phyloP scores from a whole-genome alignment of 371 early-diverging fungal genomes.

The Encephalitozoon romaleae region DNA sequence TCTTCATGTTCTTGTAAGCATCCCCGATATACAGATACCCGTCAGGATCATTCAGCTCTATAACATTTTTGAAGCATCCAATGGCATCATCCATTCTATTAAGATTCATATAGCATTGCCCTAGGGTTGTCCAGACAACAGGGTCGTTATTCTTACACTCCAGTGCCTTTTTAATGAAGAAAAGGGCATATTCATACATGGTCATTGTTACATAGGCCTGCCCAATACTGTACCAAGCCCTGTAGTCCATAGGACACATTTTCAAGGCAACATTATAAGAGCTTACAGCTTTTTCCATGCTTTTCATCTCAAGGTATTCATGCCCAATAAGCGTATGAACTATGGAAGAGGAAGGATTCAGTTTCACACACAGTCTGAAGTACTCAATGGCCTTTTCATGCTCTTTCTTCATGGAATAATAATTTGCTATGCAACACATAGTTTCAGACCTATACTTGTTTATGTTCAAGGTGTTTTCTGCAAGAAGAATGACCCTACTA shows the following conservation, averaged over 20 bases:
- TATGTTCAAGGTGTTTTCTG: slow-evolving; percentile 66
- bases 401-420: slow-evolving; percentile 69
- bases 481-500: slow-evolving; percentile 68
- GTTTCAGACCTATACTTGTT: slow-evolving; percentile 78
- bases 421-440: slow-evolving; percentile 71
- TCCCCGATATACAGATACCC: slow-evolving; percentile 39
- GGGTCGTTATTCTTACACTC: slow-evolving; percentile 62
- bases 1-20: slow-evolving; percentile 37
- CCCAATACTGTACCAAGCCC: slow-evolving; percentile 82
- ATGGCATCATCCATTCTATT: slow-evolving; percentile 37
- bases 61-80: slow-evolving; percentile 41
- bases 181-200: slow-evolving; percentile 70
- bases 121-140: slow-evolving; percentile 45
- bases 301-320: slow-evolving; percentile 79
- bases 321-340: slow-evolving; percentile 87
- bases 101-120: slow-evolving; percentile 36
- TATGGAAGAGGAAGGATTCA: slow-evolving; percentile 68
- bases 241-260: slow-evolving; percentile 70
- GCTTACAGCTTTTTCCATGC: slow-evolving; percentile 73
- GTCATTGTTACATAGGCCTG: slow-evolving; percentile 75
- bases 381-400: slow-evolving; percentile 73
- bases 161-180: slow-evolving; percentile 70
- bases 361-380: slow-evolving; percentile 71
- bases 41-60: slow-evolving; percentile 9
- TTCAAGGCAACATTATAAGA: slow-evolving; percentile 74